phyloP scores from a whole-genome alignment of 169 alveolate genomes.

The Amoebophrya sp. region DNA sequence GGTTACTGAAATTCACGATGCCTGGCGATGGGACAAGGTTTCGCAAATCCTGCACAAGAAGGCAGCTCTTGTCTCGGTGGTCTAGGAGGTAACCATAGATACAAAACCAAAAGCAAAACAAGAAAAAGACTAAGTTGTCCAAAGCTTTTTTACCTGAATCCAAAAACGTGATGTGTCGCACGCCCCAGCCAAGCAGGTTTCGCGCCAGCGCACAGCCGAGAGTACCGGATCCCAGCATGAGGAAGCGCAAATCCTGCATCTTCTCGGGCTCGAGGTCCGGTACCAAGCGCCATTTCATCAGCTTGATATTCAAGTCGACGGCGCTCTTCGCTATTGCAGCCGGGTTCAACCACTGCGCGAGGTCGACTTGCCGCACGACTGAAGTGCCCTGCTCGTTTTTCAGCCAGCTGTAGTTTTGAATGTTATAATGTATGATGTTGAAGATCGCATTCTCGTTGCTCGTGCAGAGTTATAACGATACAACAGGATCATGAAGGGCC shows the following conservation, averaged over 20 bases:
- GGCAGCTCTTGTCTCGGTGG: neutral
- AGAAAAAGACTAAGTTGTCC: neutral
- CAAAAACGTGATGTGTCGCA: slow-evolving; percentile 79
- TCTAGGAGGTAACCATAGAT: neutral
- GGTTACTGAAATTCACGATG: slow-evolving; percentile 78
- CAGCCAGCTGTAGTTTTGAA: neutral
- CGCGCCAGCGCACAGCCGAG: slow-evolving; percentile 76
- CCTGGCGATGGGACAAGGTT: slow-evolving; percentile 14
- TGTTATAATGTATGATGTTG: no score
- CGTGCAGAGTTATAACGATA: no score
- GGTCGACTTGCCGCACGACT: neutral
- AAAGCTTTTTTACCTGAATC: slow-evolving; percentile 62
- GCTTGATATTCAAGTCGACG: slow-evolving; percentile 78
- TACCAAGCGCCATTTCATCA: slow-evolving; percentile 88
- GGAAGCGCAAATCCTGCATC: slow-evolving; percentile 56
- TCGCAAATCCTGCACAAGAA: neutral
- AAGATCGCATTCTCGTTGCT: no score
- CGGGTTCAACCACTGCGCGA: neutral
- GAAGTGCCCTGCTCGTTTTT: neutral
- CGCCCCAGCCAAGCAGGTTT: slow-evolving; percentile 87
- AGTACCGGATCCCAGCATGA: slow-evolving; percentile 80
- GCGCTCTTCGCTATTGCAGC: slow-evolving; percentile 52
- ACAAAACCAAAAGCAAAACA: neutral
- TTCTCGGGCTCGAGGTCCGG: slow-evolving; percentile 60
- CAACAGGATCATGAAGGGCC: no score